Evolutionary conservation across 768 basidiomycete species (phyloP), one percentile per base, ranked within the genome.

Genomic region (Daedaleopsis sinensis): DNA sequence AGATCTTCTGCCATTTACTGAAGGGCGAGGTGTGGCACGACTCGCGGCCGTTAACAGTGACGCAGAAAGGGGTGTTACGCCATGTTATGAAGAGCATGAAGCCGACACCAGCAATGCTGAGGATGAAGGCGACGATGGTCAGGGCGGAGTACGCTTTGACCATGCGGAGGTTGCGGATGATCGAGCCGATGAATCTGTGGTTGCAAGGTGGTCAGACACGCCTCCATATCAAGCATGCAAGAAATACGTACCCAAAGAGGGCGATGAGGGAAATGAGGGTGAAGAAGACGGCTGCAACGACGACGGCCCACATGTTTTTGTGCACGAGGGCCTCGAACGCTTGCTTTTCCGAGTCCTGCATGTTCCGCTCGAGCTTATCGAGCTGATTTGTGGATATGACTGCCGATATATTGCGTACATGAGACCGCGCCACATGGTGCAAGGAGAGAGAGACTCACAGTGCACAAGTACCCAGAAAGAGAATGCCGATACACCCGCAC

Each of bases 61-160:
- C 52, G 59, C 65, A 63, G 59, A 67, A 59, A 42, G 65, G 37
- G 62, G 64, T 69, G 53, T 56, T 57, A 52, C 62, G 58, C 62
- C 42, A 72, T 18, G 63, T 52, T 21, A 63, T 53, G 65, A 65
- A 72, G 51, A 71, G 65, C 54, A 61, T 36, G 56, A 69, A 61
- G 54, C 65, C 70, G 24, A 56, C 16, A 10, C 57, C 64, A 43
- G 48, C 59, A 50, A 61, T 43, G n/a, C 57, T 49, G 56, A 68
- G 51, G 48, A 71, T 44, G 66, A 70, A 68, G 61, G 48, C 53
- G 57, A 72, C 18, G 63, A 69, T 65, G 58, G 62, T 63, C 50
- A 70, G 35, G 59, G 56, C 56, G 35, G 70, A 68, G 62, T 68
- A 72, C 55, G 64, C 56, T 58, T 68, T 71, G 43, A 72, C 70